Conservation (phyloP, 2,329 filamentous ascomycete genomes). For the Aspergillus awamori region DNA sequence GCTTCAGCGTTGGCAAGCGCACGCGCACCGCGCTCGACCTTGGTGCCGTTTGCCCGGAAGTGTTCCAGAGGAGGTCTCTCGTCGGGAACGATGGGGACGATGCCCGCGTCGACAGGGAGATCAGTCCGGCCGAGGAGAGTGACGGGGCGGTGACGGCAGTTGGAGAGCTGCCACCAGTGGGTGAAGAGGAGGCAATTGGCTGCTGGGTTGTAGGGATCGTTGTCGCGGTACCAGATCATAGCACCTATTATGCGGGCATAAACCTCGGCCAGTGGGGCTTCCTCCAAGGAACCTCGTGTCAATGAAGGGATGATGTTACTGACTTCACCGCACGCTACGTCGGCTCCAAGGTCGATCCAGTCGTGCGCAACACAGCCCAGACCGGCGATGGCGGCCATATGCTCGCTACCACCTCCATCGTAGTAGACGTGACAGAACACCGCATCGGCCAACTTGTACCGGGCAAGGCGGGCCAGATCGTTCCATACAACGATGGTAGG, state of each 20-base stretch:
- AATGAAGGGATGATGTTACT: constrained; percentile 3
- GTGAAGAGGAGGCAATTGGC: constrained; percentile 1
- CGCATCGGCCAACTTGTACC: constrained; percentile 1
- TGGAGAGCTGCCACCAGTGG: constrained; percentile 4
- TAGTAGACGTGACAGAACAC: constrained; percentile 4
- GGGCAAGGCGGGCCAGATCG: neutral
- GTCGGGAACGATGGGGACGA: neutral
- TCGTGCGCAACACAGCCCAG: neutral
- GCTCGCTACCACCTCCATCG: neutral
- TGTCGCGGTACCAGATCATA: constrained; percentile 1
- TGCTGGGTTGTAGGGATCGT: neutral
- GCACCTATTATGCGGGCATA: neutral
- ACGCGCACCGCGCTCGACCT: neutral
- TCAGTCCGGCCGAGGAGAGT: constrained; percentile 5
- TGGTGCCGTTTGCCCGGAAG: neutral
- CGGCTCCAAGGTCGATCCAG: neutral
- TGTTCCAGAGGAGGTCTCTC: neutral
- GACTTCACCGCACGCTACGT: neutral
- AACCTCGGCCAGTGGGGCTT: neutral
- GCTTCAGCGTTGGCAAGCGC: neutral
- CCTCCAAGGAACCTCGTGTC: neutral
- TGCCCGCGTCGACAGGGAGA: neutral
- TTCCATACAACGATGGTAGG: neutral
- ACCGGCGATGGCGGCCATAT: neutral
- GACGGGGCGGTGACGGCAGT: constrained; percentile 1